Evolutionary conservation across 192 early-diverging fungal genomes (phyloP), one percentile per base, ranked within the genome.

Genomic region (Geranomyces variabilis): DNA sequence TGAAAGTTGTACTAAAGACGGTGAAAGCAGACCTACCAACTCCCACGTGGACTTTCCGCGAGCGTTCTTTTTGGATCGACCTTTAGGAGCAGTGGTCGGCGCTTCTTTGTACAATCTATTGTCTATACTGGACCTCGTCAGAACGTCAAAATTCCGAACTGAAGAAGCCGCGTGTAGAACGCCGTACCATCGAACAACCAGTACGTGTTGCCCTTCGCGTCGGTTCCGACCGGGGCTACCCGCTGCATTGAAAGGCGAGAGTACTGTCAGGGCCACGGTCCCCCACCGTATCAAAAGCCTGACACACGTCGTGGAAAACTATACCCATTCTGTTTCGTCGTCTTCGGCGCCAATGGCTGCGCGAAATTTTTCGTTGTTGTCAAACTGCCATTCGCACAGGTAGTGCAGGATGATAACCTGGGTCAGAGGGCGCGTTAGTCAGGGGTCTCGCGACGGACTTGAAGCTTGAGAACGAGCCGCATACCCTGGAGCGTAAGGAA

Each of bases 161-260:
- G 45, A 43, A 17, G 17, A 29, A 17, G 47, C 14, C 41, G 15
- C 66, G 9, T 14, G 49, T 22, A 28, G 34, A 26, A 6, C 7
- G 24, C 3, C 66, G 26, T 79, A 90, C 88, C 91, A 82, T 93
- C 91, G 81, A 93, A 93, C 10, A 93, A 74, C 89, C 90, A 93
- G 70, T 90, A 93, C 14, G 78, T 86, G 51, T 88, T 81, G 1
- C 90, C 90, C 22, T 77, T 74, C 12, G 88, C 75, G 74, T 93
- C 91, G 47, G 67, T 80, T 2, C 91, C 91, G 66, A 93, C 80
- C 19, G 90, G 90, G 49, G 92, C 90, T 1, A 93, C 90, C 34
- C 91, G 68, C 90, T 91, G 65, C 12, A 28, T 36, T 17, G 26
- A 8, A 31, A 34, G 41, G 46, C n/a, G n/a, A n/a, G n/a, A 59